Conservation (phyloP, 305 asterid species). For the Fraxinus greggii region DNA sequence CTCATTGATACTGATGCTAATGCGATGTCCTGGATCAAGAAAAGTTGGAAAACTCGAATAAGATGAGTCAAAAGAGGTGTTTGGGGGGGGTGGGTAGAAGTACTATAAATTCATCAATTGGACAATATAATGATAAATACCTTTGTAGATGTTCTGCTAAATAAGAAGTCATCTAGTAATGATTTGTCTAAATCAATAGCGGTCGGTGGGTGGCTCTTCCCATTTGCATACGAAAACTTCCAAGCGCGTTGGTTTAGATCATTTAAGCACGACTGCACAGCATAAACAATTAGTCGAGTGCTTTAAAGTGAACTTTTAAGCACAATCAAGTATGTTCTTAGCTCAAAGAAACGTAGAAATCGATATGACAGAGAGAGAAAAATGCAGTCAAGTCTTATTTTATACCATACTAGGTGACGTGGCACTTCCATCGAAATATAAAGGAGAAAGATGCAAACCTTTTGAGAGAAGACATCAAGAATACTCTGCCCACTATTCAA, state of each 20-base stretch:
- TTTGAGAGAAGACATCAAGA: slow-evolving; percentile 50
- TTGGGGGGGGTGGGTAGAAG: no score
- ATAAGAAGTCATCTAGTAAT: slow-evolving; percentile 43
- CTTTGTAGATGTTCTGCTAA: slow-evolving; percentile 52
- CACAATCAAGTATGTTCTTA: background rate
- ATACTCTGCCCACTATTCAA: slow-evolving; percentile 41
- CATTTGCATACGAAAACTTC: slow-evolving; percentile 46
- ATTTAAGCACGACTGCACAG: slow-evolving; percentile 35
- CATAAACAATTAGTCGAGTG: background rate
- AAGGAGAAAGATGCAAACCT: slow-evolving; percentile 28
- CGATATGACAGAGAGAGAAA: background rate
- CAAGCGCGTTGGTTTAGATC: slow-evolving; percentile 45
- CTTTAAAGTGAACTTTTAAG: background rate
- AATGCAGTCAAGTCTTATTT: background rate
- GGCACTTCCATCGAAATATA: background rate
- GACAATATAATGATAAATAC: slow-evolving; percentile 18
- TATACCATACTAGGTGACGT: background rate
- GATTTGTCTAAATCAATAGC: slow-evolving; percentile 49
- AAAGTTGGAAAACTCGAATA: background rate
- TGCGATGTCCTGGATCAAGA: slow-evolving; percentile 45
- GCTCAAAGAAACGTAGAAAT: background rate
- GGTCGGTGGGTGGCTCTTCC: slow-evolving; percentile 45
- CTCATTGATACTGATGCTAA: slow-evolving; percentile 56
- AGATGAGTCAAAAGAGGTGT: background rate
- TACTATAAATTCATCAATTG: background rate